These are phyloP conservation scores for Leishmania mexicana DNA, from an alignment of 208 protist species.

Conservation along the genomic window DNA sequence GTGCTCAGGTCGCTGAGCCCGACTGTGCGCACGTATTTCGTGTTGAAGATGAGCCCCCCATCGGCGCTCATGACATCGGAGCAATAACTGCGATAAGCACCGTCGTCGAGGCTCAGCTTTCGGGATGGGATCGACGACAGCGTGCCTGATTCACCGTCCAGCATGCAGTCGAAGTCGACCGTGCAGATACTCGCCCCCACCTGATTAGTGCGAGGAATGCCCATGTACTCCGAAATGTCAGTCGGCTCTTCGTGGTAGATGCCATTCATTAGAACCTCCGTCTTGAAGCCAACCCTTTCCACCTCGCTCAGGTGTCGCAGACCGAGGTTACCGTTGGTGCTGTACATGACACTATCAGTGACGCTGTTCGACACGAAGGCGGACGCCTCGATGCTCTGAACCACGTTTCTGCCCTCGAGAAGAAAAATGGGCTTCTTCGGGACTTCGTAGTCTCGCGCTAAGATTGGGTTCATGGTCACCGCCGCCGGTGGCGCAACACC, in stretches of 20 bases:
- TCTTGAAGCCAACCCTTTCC: slow-evolving; percentile 75
- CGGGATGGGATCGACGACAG: slow-evolving; percentile 64
- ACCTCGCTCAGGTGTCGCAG: slow-evolving; percentile 76
- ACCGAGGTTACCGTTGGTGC: slow-evolving; percentile 85
- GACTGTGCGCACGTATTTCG: slow-evolving; percentile 66
- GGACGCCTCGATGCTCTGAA: slow-evolving; percentile 74
- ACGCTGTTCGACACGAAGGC: slow-evolving; percentile 82
- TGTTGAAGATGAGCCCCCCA: slow-evolving; percentile 80
- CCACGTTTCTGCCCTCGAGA: slow-evolving; percentile 73
- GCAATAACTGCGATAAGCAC: slow-evolving; percentile 75
- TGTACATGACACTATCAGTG: slow-evolving; percentile 86
- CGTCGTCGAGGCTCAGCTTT: slow-evolving; percentile 66
- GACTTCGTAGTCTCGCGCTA: slow-evolving; percentile 88
- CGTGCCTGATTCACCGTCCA: slow-evolving; percentile 85
- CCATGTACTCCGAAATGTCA: slow-evolving; percentile 17
- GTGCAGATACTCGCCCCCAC: slow-evolving; percentile 70
- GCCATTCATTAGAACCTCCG: slow-evolving; percentile 77
- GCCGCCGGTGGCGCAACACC: neutral
- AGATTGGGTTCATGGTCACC: slow-evolving; percentile 33
- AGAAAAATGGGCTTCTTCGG: slow-evolving; percentile 84
- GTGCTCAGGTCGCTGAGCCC: slow-evolving; percentile 58
- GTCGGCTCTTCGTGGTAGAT: slow-evolving; percentile 61
- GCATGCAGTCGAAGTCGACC: slow-evolving; percentile 70
- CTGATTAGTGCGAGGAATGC: slow-evolving; percentile 41
- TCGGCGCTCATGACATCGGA: slow-evolving; percentile 81